phyloP scores from a whole-genome alignment of 495 filamentous ascomycete species.

The Cercophora sp. region DNA sequence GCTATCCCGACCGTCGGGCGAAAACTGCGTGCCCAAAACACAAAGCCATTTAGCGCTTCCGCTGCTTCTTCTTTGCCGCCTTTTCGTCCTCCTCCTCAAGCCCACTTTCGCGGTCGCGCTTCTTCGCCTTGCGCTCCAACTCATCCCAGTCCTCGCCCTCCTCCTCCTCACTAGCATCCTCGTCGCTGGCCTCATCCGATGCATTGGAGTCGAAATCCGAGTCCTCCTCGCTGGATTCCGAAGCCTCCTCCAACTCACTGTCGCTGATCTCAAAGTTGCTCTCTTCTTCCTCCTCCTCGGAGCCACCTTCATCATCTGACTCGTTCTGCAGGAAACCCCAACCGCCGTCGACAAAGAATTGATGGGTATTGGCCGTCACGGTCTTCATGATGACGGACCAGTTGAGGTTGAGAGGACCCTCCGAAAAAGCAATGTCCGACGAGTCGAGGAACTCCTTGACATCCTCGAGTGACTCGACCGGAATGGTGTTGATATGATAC shows the following conservation, averaged over 20 bases:
- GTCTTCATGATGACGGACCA: slow-evolving; percentile 99
- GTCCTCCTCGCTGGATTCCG: slow-evolving; percentile 81
- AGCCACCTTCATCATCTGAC: slow-evolving; percentile 76
- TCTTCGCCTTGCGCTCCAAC: slow-evolving; percentile 83
- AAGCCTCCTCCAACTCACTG: slow-evolving; percentile 71
- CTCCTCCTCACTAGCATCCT: slow-evolving; percentile 62
- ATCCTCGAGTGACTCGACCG: slow-evolving; percentile 86
- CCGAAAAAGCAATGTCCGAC: slow-evolving; percentile 87
- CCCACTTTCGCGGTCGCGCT: slow-evolving; percentile 73
- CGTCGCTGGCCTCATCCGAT: slow-evolving; percentile 67
- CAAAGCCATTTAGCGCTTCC: slow-evolving; percentile 38
- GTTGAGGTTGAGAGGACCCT: slow-evolving; percentile 95
- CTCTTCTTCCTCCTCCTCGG: slow-evolving; percentile 77
- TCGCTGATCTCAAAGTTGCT: slow-evolving; percentile 86
- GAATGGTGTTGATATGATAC: slow-evolving; percentile 95
- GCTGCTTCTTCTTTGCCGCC: slow-evolving; percentile 36
- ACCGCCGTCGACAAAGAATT: slow-evolving; percentile 92
- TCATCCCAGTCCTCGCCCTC: slow-evolving; percentile 93
- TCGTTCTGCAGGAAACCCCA: slow-evolving; percentile 92
- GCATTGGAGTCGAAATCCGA: slow-evolving; percentile 92
- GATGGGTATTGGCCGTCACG: slow-evolving; percentile 84
- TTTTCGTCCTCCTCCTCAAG: slow-evolving; percentile 62
- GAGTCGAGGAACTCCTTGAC: slow-evolving; percentile 98
- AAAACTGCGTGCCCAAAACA: too few species aligned
- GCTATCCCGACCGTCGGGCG: too few species aligned